phyloP scores from a whole-genome alignment of 441 rosid genomes.

The Gossypium davidsonii region DNA sequence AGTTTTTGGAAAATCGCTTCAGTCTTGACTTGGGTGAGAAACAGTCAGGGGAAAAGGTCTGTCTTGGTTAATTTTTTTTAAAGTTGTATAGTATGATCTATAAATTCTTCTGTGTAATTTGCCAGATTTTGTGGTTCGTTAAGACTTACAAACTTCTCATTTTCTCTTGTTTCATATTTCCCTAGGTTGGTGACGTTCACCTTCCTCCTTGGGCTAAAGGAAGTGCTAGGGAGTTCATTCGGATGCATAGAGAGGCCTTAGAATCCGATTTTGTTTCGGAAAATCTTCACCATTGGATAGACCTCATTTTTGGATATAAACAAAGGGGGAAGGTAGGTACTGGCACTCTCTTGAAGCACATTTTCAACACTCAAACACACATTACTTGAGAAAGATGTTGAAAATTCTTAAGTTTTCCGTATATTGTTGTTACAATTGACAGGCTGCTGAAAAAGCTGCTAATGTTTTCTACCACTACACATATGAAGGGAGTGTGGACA shows the following conservation, averaged over 20 bases:
- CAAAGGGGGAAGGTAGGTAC: slow-evolving; percentile 93
- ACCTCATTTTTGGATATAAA: slow-evolving; percentile 94
- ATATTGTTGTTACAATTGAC: slow-evolving; percentile 23
- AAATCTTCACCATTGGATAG: slow-evolving; percentile 99
- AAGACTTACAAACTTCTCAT: slow-evolving; percentile 8
- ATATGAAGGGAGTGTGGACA: slow-evolving; percentile 78
- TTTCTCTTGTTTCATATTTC: slow-evolving; percentile 9
- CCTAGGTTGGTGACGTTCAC: slow-evolving; percentile 79
- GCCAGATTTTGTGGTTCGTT: background rate
- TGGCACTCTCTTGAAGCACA: slow-evolving; percentile 12
- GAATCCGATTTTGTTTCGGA: slow-evolving; percentile 96
- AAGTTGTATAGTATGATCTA: background rate
- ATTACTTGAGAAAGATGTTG: background rate
- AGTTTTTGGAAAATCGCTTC: slow-evolving; percentile 85
- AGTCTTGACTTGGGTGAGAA: slow-evolving; percentile 91
- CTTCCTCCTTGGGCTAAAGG: slow-evolving; percentile 99
- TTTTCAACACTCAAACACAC: background rate
- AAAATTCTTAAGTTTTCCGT: background rate
- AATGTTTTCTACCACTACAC: slow-evolving; percentile 94
- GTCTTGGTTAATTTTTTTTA: slow-evolving; percentile 19
- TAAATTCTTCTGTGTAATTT: slow-evolving; percentile 6
- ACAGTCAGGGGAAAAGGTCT: slow-evolving; percentile 99
- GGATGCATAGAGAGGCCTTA: slow-evolving; percentile 93
- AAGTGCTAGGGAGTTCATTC: slow-evolving; percentile 87
- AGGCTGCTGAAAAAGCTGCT: slow-evolving; percentile 89